A percentile compares a stretch with the other conserved stretches of the same genome.
These are phyloP conservation scores for Penicillium sp. DNA, from an alignment of 2,329 filamentous ascomycete species.

Conservation along the genomic window DNA sequence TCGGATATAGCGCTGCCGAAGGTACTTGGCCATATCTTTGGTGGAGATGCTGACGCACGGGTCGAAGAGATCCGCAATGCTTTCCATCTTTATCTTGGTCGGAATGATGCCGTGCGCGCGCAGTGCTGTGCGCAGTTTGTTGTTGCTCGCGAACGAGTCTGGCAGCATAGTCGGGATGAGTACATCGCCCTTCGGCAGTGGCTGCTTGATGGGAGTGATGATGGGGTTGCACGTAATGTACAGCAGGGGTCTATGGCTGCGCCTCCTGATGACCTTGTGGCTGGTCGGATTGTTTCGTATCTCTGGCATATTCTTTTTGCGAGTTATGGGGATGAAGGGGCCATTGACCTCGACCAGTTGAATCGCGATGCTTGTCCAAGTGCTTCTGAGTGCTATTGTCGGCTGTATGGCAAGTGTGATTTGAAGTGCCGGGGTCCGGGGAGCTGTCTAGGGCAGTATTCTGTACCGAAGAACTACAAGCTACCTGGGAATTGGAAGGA, in stretches of 20 bases:
- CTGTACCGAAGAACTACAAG: slow-evolving; percentile 35
- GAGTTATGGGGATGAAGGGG: slow-evolving; percentile 18
- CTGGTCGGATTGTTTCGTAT: slow-evolving; percentile 49
- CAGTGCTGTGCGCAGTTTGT: slow-evolving; percentile 59
- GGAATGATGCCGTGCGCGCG: slow-evolving; percentile 44
- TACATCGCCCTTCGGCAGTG: slow-evolving; percentile 55
- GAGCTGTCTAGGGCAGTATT: slow-evolving; percentile 41
- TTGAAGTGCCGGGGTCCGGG: slow-evolving; percentile 33
- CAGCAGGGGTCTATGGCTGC: slow-evolving; percentile 27
- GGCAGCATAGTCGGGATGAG: slow-evolving; percentile 49
- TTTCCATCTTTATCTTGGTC: slow-evolving; percentile 32
- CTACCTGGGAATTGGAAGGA: slow-evolving; percentile 37
- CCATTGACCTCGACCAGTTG: slow-evolving; percentile 36
- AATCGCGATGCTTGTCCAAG: slow-evolving; percentile 39
- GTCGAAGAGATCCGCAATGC: slow-evolving; percentile 14
- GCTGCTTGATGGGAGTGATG: slow-evolving; percentile 44
- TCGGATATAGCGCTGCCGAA: slow-evolving; percentile 39
- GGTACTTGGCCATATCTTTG: slow-evolving; percentile 37
- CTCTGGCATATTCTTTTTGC: slow-evolving; percentile 52
- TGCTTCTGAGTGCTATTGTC: slow-evolving; percentile 46
- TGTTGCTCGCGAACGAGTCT: slow-evolving; percentile 49
- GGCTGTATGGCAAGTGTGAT: slow-evolving; percentile 43
- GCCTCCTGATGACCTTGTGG: slow-evolving; percentile 43
- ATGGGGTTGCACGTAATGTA: background rate
- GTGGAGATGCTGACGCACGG: slow-evolving; percentile 34